phyloP scores from a whole-genome alignment of 768 basidiomycete genomes.

The Multifurca ochricompacta region DNA sequence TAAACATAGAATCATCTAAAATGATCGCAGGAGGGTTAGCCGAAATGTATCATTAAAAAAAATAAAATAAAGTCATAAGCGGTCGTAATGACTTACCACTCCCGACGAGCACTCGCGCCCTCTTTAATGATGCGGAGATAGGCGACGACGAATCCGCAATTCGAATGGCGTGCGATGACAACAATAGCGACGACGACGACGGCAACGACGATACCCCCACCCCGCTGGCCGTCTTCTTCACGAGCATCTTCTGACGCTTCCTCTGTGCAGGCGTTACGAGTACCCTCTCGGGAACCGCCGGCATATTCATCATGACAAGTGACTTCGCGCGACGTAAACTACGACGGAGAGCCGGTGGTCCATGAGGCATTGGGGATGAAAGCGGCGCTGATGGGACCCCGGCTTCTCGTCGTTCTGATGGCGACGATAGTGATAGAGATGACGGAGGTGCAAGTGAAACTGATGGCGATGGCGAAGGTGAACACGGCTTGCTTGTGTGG shows the following conservation, averaged over 20 bases:
- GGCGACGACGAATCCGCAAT: slow-evolving; percentile 20
- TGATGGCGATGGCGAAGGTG: not conserved
- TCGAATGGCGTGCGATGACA: no score
- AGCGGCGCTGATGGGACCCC: not conserved
- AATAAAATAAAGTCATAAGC: not conserved
- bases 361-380: not conserved
- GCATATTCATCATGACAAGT: not conserved
- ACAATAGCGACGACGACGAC: no score
- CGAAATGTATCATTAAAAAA: not conserved
- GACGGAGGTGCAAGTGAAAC: not conserved
- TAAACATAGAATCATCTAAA: slow-evolving; percentile 44
- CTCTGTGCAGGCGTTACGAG: not conserved
- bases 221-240: not conserved
- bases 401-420: no score
- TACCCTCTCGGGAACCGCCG: not conserved
- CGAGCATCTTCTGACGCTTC: slow-evolving; percentile 3
- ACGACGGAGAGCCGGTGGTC: not conserved
- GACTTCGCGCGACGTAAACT: slow-evolving; percentile 17
- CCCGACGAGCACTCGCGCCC: slow-evolving; percentile 23
- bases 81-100: slow-evolving; percentile 29
- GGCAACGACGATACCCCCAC: not conserved
- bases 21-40: not conserved
- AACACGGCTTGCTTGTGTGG: not conserved
- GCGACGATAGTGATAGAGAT: not conserved
- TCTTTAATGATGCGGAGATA: slow-evolving; percentile 20